Evolutionary conservation across 352 stramenopile species (phyloP).

Genomic region (Aphanomyces stellatus): DNA sequence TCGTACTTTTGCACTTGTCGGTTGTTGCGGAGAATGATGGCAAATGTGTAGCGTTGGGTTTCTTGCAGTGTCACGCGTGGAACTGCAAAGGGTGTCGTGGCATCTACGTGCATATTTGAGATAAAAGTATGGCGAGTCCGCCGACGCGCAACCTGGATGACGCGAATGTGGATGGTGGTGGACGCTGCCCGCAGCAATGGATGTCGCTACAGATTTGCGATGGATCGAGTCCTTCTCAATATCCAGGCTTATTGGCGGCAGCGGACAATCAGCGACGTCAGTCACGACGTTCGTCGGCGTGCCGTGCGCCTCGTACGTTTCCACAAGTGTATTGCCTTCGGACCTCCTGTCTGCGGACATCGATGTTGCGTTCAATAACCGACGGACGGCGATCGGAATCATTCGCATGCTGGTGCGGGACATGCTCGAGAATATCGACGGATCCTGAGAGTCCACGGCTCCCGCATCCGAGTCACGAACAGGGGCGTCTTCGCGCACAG

Average conservation of each 20-base stretch:
- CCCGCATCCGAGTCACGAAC: too few relatives aligned
- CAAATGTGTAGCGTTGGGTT: conserved; percentile 84
- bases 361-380: not conserved
- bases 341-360: not conserved
- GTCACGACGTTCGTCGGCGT: conserved; percentile 17
- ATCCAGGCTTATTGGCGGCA: not conserved
- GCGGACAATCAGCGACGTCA: conserved; percentile 1
- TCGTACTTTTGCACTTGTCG: conserved; percentile 41
- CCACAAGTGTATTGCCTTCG: not conserved
- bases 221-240: conserved; percentile 12
- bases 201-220: conserved; percentile 6
- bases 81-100: not conserved
- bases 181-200: not conserved
- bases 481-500: not conserved
- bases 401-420: not conserved
- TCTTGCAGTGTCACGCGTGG: conserved; percentile 41
- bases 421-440: not conserved
- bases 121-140: not conserved
- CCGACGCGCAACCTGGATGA: not conserved
- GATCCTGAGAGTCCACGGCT: not conserved
- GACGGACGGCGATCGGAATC: not conserved
- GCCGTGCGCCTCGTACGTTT: conserved; percentile 7
- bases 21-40: conserved; percentile 73
- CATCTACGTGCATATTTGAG: not conserved
- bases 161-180: not conserved